Percentiles rank a stretch among this genome's conserved stretches.
These are phyloP conservation scores for Thielaviopsis punctulata DNA, from an alignment of 2,329 filamentous ascomycete genomes.

Conservation along the genomic window DNA sequence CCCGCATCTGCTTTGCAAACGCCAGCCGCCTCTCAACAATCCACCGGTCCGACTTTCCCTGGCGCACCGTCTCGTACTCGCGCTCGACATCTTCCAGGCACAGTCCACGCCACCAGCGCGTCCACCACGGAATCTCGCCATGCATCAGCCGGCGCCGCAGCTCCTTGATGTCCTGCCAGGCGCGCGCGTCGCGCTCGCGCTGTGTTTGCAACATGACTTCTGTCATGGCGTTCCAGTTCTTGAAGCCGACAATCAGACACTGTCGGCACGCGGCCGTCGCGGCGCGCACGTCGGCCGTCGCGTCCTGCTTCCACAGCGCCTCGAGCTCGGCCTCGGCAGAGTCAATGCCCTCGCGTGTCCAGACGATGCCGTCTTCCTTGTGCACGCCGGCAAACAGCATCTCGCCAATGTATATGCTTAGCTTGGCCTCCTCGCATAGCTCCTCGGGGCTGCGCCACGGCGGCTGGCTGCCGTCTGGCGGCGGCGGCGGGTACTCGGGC, in stretches of 20 bases:
- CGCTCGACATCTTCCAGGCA: conserved; percentile 22
- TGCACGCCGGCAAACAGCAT: conserved; percentile 56
- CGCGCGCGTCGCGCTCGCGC: conserved; percentile 32
- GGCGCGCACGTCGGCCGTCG: conserved; percentile 14
- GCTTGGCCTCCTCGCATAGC: conserved; percentile 66
- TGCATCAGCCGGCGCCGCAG: conserved; percentile 14
- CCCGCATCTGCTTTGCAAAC: conserved; percentile 19
- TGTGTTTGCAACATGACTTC: conserved; percentile 20
- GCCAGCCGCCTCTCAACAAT: conserved; percentile 31
- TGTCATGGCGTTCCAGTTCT: conserved; percentile 76
- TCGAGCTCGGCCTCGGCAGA: conserved; percentile 54
- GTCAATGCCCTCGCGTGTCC: conserved; percentile 80
- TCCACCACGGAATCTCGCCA: conserved; percentile 10
- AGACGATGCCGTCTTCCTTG: conserved; percentile 58
- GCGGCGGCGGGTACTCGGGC: conserved; percentile 53
- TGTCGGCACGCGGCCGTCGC: conserved; percentile 47
- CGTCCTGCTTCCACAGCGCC: conserved; percentile 14
- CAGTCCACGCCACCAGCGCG: conserved; percentile 18
- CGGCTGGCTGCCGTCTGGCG: conserved; percentile 49
- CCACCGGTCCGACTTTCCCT: conserved; percentile 37
- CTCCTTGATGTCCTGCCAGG: conserved; percentile 23
- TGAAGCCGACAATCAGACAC: conserved; percentile 58
- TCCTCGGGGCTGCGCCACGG: conserved; percentile 47
- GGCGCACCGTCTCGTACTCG: conserved; percentile 20
- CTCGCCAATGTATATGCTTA: conserved; percentile 85